A percentile compares a stretch with the other conserved stretches of the same genome.
Conservation (phyloP, 2,329 filamentous ascomycete species). For the Onygena corvina region DNA sequence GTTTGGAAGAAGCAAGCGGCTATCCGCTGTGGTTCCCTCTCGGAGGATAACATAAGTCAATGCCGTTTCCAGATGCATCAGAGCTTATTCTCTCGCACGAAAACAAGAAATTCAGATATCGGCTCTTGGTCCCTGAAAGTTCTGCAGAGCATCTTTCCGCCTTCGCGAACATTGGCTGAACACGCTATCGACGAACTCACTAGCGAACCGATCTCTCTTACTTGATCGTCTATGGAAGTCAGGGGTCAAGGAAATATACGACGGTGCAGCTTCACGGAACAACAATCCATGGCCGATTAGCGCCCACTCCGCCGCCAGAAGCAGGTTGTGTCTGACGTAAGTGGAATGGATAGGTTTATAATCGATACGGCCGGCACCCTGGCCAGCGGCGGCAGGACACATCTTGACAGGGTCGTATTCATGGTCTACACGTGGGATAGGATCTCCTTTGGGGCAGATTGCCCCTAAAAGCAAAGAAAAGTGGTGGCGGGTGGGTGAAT, state of each 20-base stretch:
- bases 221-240: background rate
- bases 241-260: background rate
- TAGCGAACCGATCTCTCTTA: background rate
- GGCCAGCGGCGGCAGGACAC: background rate
- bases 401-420: background rate
- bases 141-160: background rate
- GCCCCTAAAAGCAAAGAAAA: background rate
- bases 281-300: conserved; percentile 1
- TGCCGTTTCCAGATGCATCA: background rate
- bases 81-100: conserved; percentile 5
- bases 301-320: background rate
- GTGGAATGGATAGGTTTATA: background rate
- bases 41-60: background rate
- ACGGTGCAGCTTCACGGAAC: background rate
- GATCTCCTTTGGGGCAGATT: conserved; percentile 1
- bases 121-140: background rate
- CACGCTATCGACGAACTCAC: conserved; percentile 2
- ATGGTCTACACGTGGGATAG: conserved; percentile 8
- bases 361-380: background rate
- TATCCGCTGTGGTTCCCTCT: background rate
- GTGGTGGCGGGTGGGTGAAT: background rate
- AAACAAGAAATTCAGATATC: background rate
- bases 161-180: background rate
- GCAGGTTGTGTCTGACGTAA: background rate
- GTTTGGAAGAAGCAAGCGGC: background rate